These are phyloP conservation scores for Metroxylon sagu DNA, from an alignment of 176 grass and related monocot genomes.

Conservation along the genomic window DNA sequence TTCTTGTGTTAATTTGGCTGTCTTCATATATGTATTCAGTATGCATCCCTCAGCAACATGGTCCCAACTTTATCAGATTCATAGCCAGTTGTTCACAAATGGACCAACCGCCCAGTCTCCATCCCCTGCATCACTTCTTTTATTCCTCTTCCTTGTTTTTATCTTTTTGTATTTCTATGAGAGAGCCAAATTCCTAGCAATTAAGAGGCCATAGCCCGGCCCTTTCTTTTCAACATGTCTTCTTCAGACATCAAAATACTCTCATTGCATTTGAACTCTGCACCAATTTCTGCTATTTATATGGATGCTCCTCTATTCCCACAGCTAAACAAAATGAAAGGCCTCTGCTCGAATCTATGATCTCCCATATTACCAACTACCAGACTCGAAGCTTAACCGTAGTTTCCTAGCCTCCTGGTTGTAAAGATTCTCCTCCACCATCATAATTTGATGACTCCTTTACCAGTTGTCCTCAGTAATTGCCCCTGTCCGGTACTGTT, in stretches of 20 bases:
- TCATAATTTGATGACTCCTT: too few relatives aligned
- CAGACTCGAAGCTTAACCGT: too few relatives aligned
- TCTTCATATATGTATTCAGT: neutral
- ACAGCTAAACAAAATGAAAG: too few relatives aligned
- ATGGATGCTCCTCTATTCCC: neutral
- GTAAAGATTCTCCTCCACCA: too few relatives aligned
- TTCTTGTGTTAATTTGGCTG: too few relatives aligned
- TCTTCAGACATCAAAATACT: constrained; percentile 10
- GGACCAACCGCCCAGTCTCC: neutral
- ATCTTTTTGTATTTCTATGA: neutral
- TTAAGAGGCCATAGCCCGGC: neutral
- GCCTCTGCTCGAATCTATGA: too few relatives aligned
- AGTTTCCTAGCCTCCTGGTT: too few relatives aligned
- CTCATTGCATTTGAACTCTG: constrained; percentile 1
- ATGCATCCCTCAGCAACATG: neutral
- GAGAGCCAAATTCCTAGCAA: constrained; percentile 7
- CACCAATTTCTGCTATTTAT: constrained; percentile 7
- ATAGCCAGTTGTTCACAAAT: neutral
- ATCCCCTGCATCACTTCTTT: neutral
- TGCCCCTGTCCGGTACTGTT: too few relatives aligned
- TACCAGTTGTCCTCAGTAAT: too few relatives aligned
- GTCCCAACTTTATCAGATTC: neutral
- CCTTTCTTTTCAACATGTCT: constrained; percentile 4
- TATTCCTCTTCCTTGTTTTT: constrained; percentile 10
- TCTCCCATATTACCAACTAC: too few relatives aligned